Conservation (phyloP, 306 rosid genomes). For the Rosa chinensis region DNA sequence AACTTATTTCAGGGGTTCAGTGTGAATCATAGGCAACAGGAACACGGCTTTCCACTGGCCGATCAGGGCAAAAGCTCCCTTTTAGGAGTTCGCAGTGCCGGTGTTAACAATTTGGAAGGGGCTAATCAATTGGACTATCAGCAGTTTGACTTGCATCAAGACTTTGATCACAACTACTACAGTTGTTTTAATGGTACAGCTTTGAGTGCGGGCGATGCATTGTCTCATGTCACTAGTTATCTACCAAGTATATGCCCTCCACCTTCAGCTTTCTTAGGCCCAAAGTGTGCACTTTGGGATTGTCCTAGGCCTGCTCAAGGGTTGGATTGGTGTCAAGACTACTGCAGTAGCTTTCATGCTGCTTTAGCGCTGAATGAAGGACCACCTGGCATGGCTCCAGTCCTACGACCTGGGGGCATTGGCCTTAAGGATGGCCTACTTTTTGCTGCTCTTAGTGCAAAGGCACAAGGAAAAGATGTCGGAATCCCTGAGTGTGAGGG, state of each 20-base stretch:
- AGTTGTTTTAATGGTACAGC: slow-evolving; percentile 44
- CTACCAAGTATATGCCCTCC: slow-evolving; percentile 86
- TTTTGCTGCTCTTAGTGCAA: slow-evolving; percentile 87
- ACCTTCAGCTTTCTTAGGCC: slow-evolving; percentile 96
- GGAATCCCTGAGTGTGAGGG: slow-evolving; percentile 99
- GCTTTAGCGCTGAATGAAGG: slow-evolving; percentile 94
- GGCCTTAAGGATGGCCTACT: slow-evolving; percentile 89
- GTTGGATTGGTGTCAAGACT: slow-evolving; percentile 87
- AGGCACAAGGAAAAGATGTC: slow-evolving; percentile 88
- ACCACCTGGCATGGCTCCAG: slow-evolving; percentile 96
- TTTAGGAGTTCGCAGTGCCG: slow-evolving; percentile 49
- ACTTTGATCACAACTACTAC: slow-evolving; percentile 57
- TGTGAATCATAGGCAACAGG: slow-evolving; percentile 63
- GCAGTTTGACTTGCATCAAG: slow-evolving; percentile 64
- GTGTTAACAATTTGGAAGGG: slow-evolving; percentile 63
- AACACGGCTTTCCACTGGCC: slow-evolving; percentile 60
- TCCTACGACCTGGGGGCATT: slow-evolving; percentile 91
- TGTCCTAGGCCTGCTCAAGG: slow-evolving; percentile 95
- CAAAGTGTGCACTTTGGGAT: slow-evolving; percentile 98
- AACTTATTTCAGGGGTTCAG: slow-evolving; percentile 49
- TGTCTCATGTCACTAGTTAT: slow-evolving; percentile 71
- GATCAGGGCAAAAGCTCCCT: slow-evolving; percentile 66
- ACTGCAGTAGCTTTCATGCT: slow-evolving; percentile 94
- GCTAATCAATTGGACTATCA: slow-evolving; percentile 64
- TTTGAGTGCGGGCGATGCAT: slow-evolving; percentile 55